phyloP scores from a whole-genome alignment of 2,329 filamentous ascomycete genomes.

The Calonectria multiphialidica region DNA sequence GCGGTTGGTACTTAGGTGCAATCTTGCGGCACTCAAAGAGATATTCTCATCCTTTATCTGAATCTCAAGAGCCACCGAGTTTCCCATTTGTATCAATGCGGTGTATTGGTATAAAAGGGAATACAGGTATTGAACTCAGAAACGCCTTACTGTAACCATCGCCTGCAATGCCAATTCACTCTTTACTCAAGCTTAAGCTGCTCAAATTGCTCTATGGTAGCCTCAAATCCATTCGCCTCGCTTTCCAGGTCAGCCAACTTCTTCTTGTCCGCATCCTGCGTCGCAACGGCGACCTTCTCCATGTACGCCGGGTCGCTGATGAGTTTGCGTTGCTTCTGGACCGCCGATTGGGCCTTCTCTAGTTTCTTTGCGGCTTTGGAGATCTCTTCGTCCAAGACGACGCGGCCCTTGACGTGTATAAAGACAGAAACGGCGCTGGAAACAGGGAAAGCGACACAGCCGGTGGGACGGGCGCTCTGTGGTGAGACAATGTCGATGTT shows the following conservation, averaged over 20 bases:
- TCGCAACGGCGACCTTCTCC: conserved; percentile 79
- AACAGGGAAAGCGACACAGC: conserved; percentile 84
- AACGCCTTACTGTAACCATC: too few species aligned
- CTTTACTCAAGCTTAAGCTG: conserved; percentile 72
- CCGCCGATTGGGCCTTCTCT: conserved; percentile 74
- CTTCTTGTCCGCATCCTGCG: conserved; percentile 77
- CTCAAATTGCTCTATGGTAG: conserved; percentile 88
- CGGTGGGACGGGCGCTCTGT: conserved; percentile 72
- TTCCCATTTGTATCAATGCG: too few species aligned
- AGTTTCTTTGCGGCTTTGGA: conserved; percentile 83
- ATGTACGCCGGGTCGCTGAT: conserved; percentile 77
- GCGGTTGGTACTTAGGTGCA: too few species aligned
- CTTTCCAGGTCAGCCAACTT: conserved; percentile 81
- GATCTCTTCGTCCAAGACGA: conserved; percentile 87
- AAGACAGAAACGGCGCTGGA: conserved; percentile 81
- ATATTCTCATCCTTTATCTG: too few species aligned
- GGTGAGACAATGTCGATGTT: conserved; percentile 72
- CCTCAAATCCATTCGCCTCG: conserved; percentile 81
- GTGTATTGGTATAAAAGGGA: too few species aligned
- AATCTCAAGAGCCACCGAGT: too few species aligned
- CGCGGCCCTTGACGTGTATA: conserved; percentile 84
- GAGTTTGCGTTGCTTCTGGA: conserved; percentile 82
- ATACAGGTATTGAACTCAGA: too few species aligned
- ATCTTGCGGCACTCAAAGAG: too few species aligned
- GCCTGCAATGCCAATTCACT: too few species aligned